A percentile compares a stretch with the other conserved stretches of the same genome.
Evolutionary conservation across 176 grass and related monocot genomes (phyloP).

Genomic region (Olyra latifolia): DNA sequence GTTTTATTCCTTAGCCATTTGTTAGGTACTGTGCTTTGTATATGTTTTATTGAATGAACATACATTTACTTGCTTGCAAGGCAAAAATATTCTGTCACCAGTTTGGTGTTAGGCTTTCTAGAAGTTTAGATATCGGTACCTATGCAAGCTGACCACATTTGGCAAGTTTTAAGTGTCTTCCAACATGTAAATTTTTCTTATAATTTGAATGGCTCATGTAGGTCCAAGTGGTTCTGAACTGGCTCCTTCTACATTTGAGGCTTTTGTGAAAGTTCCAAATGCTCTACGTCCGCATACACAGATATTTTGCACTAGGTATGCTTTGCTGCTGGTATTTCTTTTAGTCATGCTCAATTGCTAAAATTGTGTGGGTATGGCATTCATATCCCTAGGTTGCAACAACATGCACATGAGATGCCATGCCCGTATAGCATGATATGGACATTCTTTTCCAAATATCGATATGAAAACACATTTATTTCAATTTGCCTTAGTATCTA

Average conservation of each 20-base stretch:
- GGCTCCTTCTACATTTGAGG: conserved; percentile 75
- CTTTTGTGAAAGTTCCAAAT: conserved; percentile 94
- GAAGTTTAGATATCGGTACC: conserved; percentile 27
- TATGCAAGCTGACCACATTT: neutral
- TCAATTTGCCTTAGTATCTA: conserved; percentile 7
- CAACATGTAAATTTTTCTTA: conserved; percentile 14
- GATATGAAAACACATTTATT: neutral
- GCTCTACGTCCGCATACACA: conserved; percentile 84
- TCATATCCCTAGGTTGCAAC: conserved; percentile 16
- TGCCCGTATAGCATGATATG: neutral
- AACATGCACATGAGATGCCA: conserved; percentile 14
- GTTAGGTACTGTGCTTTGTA: conserved; percentile 5
- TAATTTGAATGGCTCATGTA: conserved; percentile 47
- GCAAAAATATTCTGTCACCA: neutral
- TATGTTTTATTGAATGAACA: conserved; percentile 20
- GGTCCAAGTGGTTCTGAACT: conserved; percentile 82
- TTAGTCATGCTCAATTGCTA: conserved; percentile 9
- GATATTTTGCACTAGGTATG: conserved; percentile 95
- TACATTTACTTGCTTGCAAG: neutral
- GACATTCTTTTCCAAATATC: neutral
- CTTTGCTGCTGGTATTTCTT: neutral
- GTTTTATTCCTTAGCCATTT: neutral
- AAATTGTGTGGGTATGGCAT: neutral
- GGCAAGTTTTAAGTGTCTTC: conserved; percentile 20
- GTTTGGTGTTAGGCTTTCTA: conserved; percentile 21